These are phyloP conservation scores for Angophora floribunda DNA, from an alignment of 345 rosid genomes.

Conservation along the genomic window DNA sequence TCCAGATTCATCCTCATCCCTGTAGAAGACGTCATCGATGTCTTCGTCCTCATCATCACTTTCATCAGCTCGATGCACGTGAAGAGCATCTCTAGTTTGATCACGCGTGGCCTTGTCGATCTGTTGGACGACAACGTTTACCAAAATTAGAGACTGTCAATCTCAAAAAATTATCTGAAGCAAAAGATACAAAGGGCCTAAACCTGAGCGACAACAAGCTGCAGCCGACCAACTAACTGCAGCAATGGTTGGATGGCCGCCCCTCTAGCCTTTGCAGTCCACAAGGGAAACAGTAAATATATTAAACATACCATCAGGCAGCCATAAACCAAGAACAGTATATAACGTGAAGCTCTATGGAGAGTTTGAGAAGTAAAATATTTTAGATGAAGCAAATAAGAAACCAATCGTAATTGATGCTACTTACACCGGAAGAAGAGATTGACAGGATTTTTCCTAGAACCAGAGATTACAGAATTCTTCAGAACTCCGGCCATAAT, in stretches of 20 bases:
- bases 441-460: neutral
- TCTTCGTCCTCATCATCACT: constrained; percentile 47
- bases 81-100: constrained; percentile 11
- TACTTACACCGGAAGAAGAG: neutral
- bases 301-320: neutral
- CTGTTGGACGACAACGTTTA: constrained; percentile 19
- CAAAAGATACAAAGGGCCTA: neutral
- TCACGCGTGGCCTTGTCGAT: constrained; percentile 47
- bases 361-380: neutral
- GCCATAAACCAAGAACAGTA: neutral
- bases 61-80: constrained; percentile 28
- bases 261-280: constrained; percentile 57
- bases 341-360: neutral
- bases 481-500: too few species aligned
- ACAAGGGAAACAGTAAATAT: neutral
- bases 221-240: constrained; percentile 79
- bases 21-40: constrained; percentile 45
- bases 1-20: constrained; percentile 62
- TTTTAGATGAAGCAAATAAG: neutral
- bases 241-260: constrained; percentile 53
- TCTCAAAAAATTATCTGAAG: neutral
- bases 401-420: neutral
- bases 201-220: constrained; percentile 80
- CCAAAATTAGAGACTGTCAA: neutral
- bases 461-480: too few species aligned